phyloP scores from a whole-genome alignment of 163 green algal genomes.

The Trebouxia gelatinosa region DNA sequence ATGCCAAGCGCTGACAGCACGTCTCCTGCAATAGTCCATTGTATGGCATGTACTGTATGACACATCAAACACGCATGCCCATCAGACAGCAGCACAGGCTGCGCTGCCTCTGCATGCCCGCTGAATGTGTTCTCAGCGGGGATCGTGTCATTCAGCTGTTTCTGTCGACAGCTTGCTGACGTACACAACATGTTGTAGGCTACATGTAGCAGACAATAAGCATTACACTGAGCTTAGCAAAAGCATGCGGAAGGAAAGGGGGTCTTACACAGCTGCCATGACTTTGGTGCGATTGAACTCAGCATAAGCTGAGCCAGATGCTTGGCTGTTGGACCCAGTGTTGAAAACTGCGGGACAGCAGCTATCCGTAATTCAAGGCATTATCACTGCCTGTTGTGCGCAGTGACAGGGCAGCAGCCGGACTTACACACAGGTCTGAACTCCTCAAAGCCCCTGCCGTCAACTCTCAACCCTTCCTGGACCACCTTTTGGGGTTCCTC shows the following conservation, averaged over 20 bases:
- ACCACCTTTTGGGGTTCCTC: conserved; percentile 13
- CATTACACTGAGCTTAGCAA: background rate
- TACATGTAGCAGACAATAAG: conserved; percentile 29
- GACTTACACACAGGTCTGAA: conserved; percentile 58
- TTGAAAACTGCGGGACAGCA: conserved; percentile 62
- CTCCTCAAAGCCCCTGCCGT: conserved; percentile 57
- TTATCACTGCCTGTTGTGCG: too few species aligned
- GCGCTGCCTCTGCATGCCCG: too few species aligned
- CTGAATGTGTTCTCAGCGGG: too few species aligned
- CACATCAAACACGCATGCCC: too few species aligned
- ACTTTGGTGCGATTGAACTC: conserved; percentile 82
- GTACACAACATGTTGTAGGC: conserved; percentile 32
- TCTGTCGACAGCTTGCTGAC: conserved; percentile 1
- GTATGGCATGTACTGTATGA: too few species aligned
- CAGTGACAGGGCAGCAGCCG: too few species aligned
- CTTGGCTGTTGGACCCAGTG: conserved; percentile 67
- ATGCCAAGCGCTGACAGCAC: too few species aligned
- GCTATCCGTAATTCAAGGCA: too few species aligned
- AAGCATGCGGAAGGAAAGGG: too few species aligned
- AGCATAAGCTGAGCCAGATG: conserved; percentile 77
- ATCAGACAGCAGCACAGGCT: too few species aligned
- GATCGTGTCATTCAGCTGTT: too few species aligned
- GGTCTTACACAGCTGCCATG: conserved; percentile 77
- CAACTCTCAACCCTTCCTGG: background rate
- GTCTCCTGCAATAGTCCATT: too few species aligned